phyloP scores from a whole-genome alignment of 495 filamentous ascomycete species.

The Penicillium flavigenum region DNA sequence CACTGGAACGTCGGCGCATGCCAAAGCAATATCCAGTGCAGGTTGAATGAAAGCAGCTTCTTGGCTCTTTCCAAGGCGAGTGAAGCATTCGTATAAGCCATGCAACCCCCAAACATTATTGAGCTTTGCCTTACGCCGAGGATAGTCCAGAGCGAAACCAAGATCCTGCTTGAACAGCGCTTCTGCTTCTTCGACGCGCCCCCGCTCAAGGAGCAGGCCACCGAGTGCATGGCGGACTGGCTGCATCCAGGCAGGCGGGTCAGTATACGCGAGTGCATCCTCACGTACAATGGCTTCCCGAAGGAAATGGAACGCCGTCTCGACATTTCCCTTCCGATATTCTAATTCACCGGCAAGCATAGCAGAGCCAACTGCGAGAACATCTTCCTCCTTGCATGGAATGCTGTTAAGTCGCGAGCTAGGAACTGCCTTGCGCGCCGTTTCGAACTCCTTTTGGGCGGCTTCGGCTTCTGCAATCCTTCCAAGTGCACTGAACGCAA shows the following conservation, averaged over 20 bases:
- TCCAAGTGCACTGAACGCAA: constrained; percentile 1
- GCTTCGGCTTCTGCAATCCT: constrained; percentile 4
- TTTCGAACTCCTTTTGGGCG: background rate
- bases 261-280: background rate
- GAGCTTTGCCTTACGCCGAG: constrained; percentile 5
- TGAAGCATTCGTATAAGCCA: background rate
- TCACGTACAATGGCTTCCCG: constrained; percentile 1
- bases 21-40: constrained; percentile 1
- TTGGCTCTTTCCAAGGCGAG: background rate
- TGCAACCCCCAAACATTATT: constrained; percentile 7
- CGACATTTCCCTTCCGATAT: constrained; percentile 4
- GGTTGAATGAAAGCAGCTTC: constrained; percentile 1
- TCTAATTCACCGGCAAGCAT: constrained; percentile 6
- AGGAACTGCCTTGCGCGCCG: background rate
- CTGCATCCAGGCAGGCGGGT: constrained; percentile 5
- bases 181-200: background rate
- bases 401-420: constrained; percentile 5
- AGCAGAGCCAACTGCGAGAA: background rate
- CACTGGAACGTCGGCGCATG: constrained; percentile 3
- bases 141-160: background rate
- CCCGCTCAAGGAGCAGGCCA: background rate
- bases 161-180: background rate
- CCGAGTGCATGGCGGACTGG: constrained; percentile 3
- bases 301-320: background rate
- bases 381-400: constrained; percentile 4